Base-by-base conservation (phyloP, 768 basidiomycete species). In the Terana coerulea region DNA sequence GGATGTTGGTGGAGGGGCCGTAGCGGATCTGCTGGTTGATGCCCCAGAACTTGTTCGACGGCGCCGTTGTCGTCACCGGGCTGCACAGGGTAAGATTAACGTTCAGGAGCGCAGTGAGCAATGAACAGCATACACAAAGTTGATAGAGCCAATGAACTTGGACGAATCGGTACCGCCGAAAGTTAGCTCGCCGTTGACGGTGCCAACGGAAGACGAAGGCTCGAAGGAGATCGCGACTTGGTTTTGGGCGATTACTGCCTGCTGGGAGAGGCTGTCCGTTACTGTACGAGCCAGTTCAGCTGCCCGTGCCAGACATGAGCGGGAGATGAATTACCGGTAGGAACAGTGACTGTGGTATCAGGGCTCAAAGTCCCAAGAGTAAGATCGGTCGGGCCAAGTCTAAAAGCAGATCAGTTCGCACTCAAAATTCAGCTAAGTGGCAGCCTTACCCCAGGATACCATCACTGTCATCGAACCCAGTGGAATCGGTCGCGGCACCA, bases 31-130 rank as follows among this genome's bases (percentile, higher is more conserved):
- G 41, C 57, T 66, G 62, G 21, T 64, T 53, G 40, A 67, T 60
- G 1, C 69, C 69, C 49, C 68, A 68, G 55, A 53, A 69, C 1
- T 30, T 10, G 31, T 29, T 60, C 5, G 65, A 58, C 1, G 65
- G 65, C 0, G 8, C 25, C 0, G 55, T 58, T 1, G 25, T 45
- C 10, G 69, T 69, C 22, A 66, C 53, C 5, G 62, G 62, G 15
- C 60, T 61, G 21, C 22, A 21, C 17, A 19, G 19, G 22, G 31
- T 8, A 15, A 15, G 31, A 33, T 8, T 8, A 15, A n/a, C n/a
- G n/a, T n/a, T n/a, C n/a, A 33, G 31, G 31, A 40, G 6, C 21
- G 5, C 21, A 24, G 39, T n/a, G 5, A n/a, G 7, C 5, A 6
- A 37, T 15, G 35, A n/a, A 15, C 35, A 31, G 34, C 41, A 19